Base-by-base conservation (phyloP, 257 asterid genomes). In the Fraxinus excelsior region DNA sequence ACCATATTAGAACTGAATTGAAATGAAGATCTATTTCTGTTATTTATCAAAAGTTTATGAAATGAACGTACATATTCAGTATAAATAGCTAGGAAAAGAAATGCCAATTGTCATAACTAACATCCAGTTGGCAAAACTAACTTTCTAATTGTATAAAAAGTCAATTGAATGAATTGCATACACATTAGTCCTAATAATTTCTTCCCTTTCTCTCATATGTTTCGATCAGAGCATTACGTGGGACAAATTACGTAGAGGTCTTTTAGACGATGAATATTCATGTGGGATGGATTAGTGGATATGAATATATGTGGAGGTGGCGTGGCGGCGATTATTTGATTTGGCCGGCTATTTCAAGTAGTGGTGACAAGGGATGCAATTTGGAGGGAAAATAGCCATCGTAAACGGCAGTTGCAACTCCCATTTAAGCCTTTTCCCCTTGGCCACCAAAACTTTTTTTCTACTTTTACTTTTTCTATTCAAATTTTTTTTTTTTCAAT, bases 201-300 rank as follows among this genome's bases (percentile, higher is more conserved):
- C 53, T 44, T 2, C 14, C 53, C 5, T 14, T 44, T 44, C 0
- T 44, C 4, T 44, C 3, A 13, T 44, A 44, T 10, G 2, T 37
- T 37, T 37, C 3, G 2, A 37, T 37, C 49, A 40, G 49, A 40
- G 49, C 49, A 10, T 40, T 40, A 40, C 49, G 0, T 2, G 11
- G 13, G 49, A 11, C 14, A 2, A 14, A 40, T 40, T 40, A 40
- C 60, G 90, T 76, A 93, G 32, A 95, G 96, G 53, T 89, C 84
- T 73, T 65, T 80, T 42, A 95, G 92, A 70, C 83, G 90, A 21
- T 49, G 51, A 0, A 70, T 82, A 80, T 88, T 83, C n/a, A 89
- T 85, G 84, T 85, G 86, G 7, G 87, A 67, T 68, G 86, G 90
- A 70, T 91, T 87, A 46, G 97, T 85, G 80, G 98, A 89, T 82